Percentiles rank a stretch among this genome's conserved stretches.
phyloP scores from a whole-genome alignment of 768 basidiomycete genomes.

The Crassisporium funariophilum region DNA sequence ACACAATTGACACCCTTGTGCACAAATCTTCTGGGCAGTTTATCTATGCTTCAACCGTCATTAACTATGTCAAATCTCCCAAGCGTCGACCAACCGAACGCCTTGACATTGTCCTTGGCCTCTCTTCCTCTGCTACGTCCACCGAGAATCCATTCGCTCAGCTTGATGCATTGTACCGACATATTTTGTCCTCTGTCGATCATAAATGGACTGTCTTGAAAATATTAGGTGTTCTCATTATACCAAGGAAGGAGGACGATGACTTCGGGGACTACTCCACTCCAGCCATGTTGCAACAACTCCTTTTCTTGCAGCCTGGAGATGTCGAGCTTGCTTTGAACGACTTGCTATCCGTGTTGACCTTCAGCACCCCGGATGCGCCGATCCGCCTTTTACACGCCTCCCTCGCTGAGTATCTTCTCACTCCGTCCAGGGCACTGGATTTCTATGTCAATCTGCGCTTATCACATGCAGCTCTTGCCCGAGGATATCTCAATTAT shows the following conservation, averaged over 20 bases:
- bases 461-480: not conserved
- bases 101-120: not conserved
- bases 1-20: not conserved
- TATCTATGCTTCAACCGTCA: not conserved
- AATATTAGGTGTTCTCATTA: not conserved
- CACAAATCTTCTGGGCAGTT: not conserved
- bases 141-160: not conserved
- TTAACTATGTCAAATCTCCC: not conserved
- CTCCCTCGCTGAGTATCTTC: not conserved
- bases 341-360: not conserved
- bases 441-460: not conserved
- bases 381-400: not conserved
- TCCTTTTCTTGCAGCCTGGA: not conserved
- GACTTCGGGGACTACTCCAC: not conserved
- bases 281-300: not conserved
- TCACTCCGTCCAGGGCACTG: not conserved
- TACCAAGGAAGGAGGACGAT: not conserved
- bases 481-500: not conserved
- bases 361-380: not conserved
- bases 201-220: not conserved
- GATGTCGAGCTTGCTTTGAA: not conserved
- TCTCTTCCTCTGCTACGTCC: not conserved
- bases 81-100: not conserved
- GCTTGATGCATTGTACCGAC: not conserved
- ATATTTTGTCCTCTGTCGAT: not conserved